Evolutionary conservation across 2,329 filamentous ascomycete genomes (phyloP), one percentile per base, ranked within the genome.

Genomic region (Cercospora janseana): DNA sequence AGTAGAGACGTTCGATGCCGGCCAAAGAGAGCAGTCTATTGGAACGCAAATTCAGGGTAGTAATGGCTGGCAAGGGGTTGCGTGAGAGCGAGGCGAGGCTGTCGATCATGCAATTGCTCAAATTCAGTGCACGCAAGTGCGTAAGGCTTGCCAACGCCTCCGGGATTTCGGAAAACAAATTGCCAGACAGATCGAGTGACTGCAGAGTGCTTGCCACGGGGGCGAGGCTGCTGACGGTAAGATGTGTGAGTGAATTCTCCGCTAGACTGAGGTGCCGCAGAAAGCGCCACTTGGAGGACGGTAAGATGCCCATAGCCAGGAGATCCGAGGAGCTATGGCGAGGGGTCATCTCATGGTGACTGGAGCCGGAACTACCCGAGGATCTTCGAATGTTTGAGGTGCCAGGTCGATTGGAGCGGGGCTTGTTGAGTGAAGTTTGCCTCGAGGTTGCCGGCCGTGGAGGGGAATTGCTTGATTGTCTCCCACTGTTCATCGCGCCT

Each of bases 41-140:
- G 42, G 83, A 88, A 50, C 92, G 85, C 48, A 98, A 79, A 64
- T 97, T 97, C 50, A 98, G 76, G 1, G 91, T 91, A 1, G 88
- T 94, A 56, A 98, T 95, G 15, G 93, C 92, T 21, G 93, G 92
- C 4, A 98, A 78, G 9, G 93, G 89, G 63, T 86, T 93, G 56
- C 87, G 83, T 2, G 84, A 84, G 32, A 98, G 76, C 2, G 92
- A 95, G 63, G 94, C 87, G 49, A 98, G 77, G 12, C 90, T 93
- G 61, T 92, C 88, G 56, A 98, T 97, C 91, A 97, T 96, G 77
- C 92, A 97, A 63, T 95, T 87, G 3, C 92, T 95, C 20, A 98
- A 77, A 63, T 98, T 97, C 46, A 98, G 75, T 18, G 93, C 91
- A 57, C 91, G 84, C n/a, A 98, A 79, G 21, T 89, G 86, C 15